Conservation (phyloP, 2,329 filamentous ascomycete genomes). For the Cladosporium sphaerospermum region DNA sequence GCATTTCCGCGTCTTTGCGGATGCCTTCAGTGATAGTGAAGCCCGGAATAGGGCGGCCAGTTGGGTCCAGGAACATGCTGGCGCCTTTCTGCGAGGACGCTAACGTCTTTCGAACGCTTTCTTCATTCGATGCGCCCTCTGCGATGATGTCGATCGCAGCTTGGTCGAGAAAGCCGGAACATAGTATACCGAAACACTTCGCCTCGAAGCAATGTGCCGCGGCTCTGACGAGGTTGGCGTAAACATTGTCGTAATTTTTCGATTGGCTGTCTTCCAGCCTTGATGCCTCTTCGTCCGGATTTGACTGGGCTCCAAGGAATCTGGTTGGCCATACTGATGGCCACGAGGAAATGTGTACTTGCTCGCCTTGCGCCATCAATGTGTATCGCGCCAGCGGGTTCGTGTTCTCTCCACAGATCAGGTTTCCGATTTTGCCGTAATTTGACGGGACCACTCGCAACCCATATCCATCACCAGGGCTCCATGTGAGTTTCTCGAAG, state of each 20-base stretch:
- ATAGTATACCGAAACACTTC: conserved; percentile 51
- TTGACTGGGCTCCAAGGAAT: not conserved
- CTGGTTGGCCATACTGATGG: conserved; percentile 50
- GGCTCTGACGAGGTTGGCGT: conserved; percentile 47
- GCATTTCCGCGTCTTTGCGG: conserved; percentile 21
- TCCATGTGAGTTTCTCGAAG: conserved; percentile 53
- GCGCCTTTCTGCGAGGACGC: conserved; percentile 38
- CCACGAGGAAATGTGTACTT: conserved; percentile 52
- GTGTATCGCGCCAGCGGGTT: conserved; percentile 48
- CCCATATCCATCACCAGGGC: conserved; percentile 47
- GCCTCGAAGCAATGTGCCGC: conserved; percentile 54
- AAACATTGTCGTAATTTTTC: conserved; percentile 49
- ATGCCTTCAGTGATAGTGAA: too few species aligned
- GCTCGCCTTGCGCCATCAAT: conserved; percentile 50
- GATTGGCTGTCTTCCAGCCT: not conserved
- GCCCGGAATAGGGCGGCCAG: conserved; percentile 31
- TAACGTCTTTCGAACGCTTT: conserved; percentile 24
- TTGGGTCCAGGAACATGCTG: conserved; percentile 48
- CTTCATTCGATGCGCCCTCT: conserved; percentile 16
- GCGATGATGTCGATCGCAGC: conserved; percentile 30
- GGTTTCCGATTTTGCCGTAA: conserved; percentile 42
- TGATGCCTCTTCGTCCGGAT: not conserved
- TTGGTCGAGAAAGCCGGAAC: conserved; percentile 38
- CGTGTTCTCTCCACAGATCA: conserved; percentile 55
- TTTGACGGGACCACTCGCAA: conserved; percentile 42